Conservation (phyloP, 805 yeast species). For the Nakazawaea holstii region DNA sequence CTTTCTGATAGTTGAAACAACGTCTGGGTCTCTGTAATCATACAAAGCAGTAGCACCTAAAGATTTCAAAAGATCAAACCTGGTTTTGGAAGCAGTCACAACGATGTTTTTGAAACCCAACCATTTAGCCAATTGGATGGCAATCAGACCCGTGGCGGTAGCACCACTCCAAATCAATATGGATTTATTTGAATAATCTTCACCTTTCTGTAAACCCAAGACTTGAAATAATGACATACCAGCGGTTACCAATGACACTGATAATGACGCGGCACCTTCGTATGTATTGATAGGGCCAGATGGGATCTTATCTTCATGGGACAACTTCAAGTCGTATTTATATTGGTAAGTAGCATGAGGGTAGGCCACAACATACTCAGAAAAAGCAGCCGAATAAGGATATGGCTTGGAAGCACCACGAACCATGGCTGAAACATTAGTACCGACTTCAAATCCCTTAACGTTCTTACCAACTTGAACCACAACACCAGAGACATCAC, state of each 20-base stretch:
- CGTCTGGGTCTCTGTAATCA: slow-evolving; percentile 28
- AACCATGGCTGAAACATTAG: slow-evolving; percentile 44
- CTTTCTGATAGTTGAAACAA: slow-evolving; percentile 21
- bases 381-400: slow-evolving; percentile 52
- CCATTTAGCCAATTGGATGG: slow-evolving; percentile 54
- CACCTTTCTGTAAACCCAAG: slow-evolving; percentile 17
- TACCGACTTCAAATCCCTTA: slow-evolving; percentile 40
- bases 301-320: slow-evolving; percentile 16
- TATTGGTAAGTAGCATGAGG: neutral
- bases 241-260: slow-evolving; percentile 48
- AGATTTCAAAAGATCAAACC: slow-evolving; percentile 17
- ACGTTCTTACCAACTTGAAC: slow-evolving; percentile 44
- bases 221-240: slow-evolving; percentile 46
- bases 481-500: slow-evolving; percentile 57
- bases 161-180: slow-evolving; percentile 64
- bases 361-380: slow-evolving; percentile 37
- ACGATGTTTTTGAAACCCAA: slow-evolving; percentile 30
- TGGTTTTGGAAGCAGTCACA: slow-evolving; percentile 21
- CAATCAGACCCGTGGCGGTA: slow-evolving; percentile 50
- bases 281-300: slow-evolving; percentile 39
- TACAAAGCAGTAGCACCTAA: slow-evolving; percentile 30
- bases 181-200: slow-evolving; percentile 27
- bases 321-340: neutral
- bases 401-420: slow-evolving; percentile 44
- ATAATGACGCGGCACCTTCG: slow-evolving; percentile 63